These are phyloP conservation scores for Coprinopsis sp. DNA, from an alignment of 768 basidiomycete genomes.

Conservation along the genomic window DNA sequence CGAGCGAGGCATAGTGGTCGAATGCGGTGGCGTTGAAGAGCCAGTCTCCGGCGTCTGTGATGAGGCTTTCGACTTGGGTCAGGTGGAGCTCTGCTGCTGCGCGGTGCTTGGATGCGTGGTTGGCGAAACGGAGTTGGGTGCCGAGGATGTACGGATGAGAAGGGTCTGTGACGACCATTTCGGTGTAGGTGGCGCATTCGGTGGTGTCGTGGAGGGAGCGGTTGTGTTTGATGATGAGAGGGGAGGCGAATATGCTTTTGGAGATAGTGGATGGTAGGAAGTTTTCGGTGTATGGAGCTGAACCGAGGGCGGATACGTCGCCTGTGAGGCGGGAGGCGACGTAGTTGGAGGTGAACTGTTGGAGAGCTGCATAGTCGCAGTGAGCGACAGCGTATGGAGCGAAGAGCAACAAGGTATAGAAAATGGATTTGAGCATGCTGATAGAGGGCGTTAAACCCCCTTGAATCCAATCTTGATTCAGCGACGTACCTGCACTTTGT, in stretches of 20 bases:
- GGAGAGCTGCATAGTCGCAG: constrained; percentile 7
- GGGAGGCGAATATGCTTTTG: constrained; percentile 1
- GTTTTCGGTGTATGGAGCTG: constrained; percentile 7
- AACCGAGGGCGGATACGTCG: background rate
- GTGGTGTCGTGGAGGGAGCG: constrained; percentile 9
- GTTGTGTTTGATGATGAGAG: constrained; percentile 7
- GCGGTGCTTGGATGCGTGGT: no score
- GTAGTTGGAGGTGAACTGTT: constrained; percentile 6
- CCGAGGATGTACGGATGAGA: constrained; percentile 9
- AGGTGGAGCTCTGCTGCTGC: background rate
- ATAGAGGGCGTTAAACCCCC: no score
- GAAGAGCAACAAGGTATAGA: no score
- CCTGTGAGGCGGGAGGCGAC: constrained; percentile 6
- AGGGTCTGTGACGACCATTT: constrained; percentile 8
- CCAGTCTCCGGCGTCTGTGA: constrained; percentile 10
- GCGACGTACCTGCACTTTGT: no score
- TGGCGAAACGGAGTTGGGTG: constrained; percentile 2
- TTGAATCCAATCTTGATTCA: no score
- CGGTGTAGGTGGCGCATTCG: constrained; percentile 8
- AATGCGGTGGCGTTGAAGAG: constrained; percentile 9
- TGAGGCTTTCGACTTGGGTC: constrained; percentile 1
- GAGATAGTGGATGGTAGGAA: constrained; percentile 3
- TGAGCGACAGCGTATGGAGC: no score
- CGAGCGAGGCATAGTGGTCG: background rate
- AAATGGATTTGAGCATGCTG: no score